Evolutionary conservation across 331 rosid species (phyloP).

Genomic region (Quercus lobata): DNA sequence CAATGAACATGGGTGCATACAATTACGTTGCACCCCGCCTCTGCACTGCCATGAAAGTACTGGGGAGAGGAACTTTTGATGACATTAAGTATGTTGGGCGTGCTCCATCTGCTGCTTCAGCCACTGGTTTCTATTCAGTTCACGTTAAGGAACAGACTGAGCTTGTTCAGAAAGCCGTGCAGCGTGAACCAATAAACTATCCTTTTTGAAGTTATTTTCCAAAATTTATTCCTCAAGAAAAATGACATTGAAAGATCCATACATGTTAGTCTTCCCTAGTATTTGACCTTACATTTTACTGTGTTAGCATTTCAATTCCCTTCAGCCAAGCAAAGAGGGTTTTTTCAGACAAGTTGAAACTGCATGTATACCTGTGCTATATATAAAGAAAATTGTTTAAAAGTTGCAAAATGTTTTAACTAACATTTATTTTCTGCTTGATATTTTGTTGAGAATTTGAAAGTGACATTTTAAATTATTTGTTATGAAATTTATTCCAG

Average conservation of each 20-base stretch:
- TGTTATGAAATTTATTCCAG: no score
- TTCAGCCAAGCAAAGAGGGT: not conserved
- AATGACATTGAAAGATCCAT: not conserved
- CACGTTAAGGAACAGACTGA: slow-evolving; percentile 88
- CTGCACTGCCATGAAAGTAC: slow-evolving; percentile 61
- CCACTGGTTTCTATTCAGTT: slow-evolving; percentile 82
- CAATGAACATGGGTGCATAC: slow-evolving; percentile 97
- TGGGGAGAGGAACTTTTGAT: slow-evolving; percentile 66
- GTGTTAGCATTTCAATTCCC: not conserved
- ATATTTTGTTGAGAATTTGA: no score
- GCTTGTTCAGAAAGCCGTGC: slow-evolving; percentile 75
- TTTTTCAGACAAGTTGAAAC: not conserved
- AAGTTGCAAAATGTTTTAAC: slow-evolving; percentile 6
- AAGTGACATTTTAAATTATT: no score
- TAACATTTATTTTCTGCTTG: no score
- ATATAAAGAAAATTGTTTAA: not conserved
- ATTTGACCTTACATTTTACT: not conserved
- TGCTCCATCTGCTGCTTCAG: slow-evolving; percentile 90
- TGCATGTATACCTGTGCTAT: not conserved
- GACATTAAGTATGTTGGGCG: slow-evolving; percentile 82
- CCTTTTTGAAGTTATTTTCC: slow-evolving; percentile 25
- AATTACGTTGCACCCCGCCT: slow-evolving; percentile 68
- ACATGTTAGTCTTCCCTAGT: not conserved
- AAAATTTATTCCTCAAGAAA: not conserved
- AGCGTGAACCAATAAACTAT: slow-evolving; percentile 55